Evolutionary conservation across 2,329 filamentous ascomycete species (phyloP), one percentile per base, ranked within the genome.

Genomic region (Aureobasidium sp.): DNA sequence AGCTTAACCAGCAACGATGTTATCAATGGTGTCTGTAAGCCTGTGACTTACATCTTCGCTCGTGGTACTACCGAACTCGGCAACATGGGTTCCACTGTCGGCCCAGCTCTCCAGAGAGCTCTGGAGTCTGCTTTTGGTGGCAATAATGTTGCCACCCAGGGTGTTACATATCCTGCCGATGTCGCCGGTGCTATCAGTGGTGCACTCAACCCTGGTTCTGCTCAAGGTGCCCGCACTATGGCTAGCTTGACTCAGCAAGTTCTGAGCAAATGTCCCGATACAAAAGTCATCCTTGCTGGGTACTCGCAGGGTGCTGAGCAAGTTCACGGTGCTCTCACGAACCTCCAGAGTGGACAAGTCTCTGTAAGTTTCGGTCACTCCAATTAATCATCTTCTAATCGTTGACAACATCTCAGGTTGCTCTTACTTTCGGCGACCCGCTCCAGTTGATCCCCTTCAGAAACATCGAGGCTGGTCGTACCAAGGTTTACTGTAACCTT

Each of bases 11-110:
- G 64, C 27, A 65, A 63, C 61, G 65, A 67, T 42, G 44, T 67
- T n/a, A 55, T 59, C 37, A 58, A 61, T 44, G 65, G 64, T 15
- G 59, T 61, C 9, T 80, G 78, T 70, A 76, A 76, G 47, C 67
- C 74, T 32, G 75, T 81, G 63, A 83, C 81, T 3, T 70, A 83
- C 54, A 77, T 84, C 65, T 84, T 81, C 64, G 81, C 81, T 21
- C 78, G 82, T 16, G 81, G 81, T 6, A 83, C 81, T 10, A 78
- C 76, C 8, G 80, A 83, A 67, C 36, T 64, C 0, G 81, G 80
- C 32, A 83, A 82, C 65, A 78, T 84, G 58, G 66, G 65, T 16
- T 61, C 57, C 8, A 61, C 61, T 27, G 64, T 66, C 29, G 65
- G 65, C 32, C 63, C 63, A 34, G 59, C 59, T 30, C 60, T 66